Conservation (phyloP, 768 basidiomycete genomes). For the Leccinum broughii region DNA sequence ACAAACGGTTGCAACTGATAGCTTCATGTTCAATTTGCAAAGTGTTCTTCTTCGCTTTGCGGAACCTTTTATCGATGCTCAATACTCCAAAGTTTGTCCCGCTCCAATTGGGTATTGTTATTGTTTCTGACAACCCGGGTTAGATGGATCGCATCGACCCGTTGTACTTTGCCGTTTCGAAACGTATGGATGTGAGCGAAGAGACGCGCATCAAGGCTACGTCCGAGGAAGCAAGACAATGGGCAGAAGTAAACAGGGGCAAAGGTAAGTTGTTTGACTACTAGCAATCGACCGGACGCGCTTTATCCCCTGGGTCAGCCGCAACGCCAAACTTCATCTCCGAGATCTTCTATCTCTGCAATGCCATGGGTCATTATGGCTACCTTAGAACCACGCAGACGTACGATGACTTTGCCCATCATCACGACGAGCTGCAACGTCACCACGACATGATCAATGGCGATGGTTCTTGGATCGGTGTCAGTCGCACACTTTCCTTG, state of each 20-base stretch:
- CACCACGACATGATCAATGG: conserved; percentile 75
- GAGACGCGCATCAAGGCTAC: conserved; percentile 95
- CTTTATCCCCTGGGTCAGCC: conserved; percentile 37
- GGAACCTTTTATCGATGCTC: conserved; percentile 93
- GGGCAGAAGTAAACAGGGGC: conserved; percentile 56
- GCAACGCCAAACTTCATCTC: conserved; percentile 89
- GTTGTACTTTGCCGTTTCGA: conserved; percentile 71
- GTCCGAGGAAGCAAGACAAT: conserved; percentile 78
- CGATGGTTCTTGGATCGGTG: conserved; percentile 82
- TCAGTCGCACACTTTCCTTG: conserved; percentile 38
- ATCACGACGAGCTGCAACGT: conserved; percentile 73
- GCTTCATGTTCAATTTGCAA: conserved; percentile 91
- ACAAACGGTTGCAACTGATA: conserved; percentile 83
- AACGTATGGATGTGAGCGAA: conserved; percentile 75
- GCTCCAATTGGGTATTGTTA: not conserved
- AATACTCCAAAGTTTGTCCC: conserved; percentile 72
- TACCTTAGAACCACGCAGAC: conserved; percentile 78
- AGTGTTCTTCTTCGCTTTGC: conserved; percentile 81
- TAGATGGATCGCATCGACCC: conserved; percentile 93
- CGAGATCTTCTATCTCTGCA: conserved; percentile 87
- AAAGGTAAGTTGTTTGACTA: conserved; percentile 38
- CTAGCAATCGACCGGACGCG: not conserved
- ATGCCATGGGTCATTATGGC: conserved; percentile 89
- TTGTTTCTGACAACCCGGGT: conserved; percentile 7
- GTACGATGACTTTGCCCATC: conserved; percentile 70